These are phyloP conservation scores for Plenodomus lindquistii DNA, from an alignment of 2,329 filamentous ascomycete genomes.

Conservation along the genomic window DNA sequence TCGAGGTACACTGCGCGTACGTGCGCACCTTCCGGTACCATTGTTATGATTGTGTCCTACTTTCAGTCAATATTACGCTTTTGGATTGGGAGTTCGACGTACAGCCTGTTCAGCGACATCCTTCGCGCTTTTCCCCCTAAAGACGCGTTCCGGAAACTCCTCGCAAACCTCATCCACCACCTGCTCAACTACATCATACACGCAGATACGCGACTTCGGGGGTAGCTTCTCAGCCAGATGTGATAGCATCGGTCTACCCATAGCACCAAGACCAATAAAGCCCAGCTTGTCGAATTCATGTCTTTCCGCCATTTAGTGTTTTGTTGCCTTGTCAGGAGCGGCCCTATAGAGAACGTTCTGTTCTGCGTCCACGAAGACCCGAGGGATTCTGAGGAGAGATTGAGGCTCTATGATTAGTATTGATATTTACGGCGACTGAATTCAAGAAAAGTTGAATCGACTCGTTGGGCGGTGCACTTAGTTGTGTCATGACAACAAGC, in stretches of 20 bases:
- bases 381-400: too few species aligned
- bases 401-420: too few species aligned
- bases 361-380: too few species aligned
- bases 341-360: too few species aligned
- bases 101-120: constrained; percentile 57
- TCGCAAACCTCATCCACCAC: constrained; percentile 49
- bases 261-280: constrained; percentile 61
- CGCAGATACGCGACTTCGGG: constrained; percentile 48
- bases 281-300: constrained; percentile 42
- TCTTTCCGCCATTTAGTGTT: constrained; percentile 31
- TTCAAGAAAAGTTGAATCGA: too few species aligned
- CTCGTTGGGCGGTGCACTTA: not conserved
- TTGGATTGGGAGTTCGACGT: constrained; percentile 12
- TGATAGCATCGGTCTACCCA: constrained; percentile 58
- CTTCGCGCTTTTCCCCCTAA: constrained; percentile 49
- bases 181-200: constrained; percentile 54
- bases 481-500: constrained; percentile 1
- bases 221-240: constrained; percentile 56
- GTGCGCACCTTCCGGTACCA: constrained; percentile 59
- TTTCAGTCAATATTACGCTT: not conserved
- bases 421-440: too few species aligned
- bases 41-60: constrained; percentile 56
- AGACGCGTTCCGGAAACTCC: constrained; percentile 46
- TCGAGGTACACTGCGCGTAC: constrained; percentile 57
- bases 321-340: too few species aligned